Base-by-base conservation (phyloP, 2,329 filamentous ascomycete species). In the Shiraia sp. region DNA sequence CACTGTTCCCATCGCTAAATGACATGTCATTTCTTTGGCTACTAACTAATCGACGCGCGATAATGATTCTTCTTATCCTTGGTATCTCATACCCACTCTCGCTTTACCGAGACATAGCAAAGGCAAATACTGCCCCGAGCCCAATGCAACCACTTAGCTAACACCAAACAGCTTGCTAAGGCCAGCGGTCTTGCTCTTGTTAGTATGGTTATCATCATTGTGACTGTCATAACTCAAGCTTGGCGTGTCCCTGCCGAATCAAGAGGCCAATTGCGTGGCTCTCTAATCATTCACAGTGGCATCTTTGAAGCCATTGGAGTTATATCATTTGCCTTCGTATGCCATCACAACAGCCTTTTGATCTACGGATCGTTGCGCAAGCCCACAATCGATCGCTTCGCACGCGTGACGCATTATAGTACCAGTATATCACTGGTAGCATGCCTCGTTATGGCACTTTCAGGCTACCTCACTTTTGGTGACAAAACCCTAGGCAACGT, bases 221-320 rank as follows among this genome's bases (percentile, higher is more conserved):
- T 90, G 35, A 93, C 93, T 0, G 88, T 99, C 16, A 75, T 97
- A 19, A 86, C 89, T 0, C 90, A 99, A 73, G 87, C 90, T 3
- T 78, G 85, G 41, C 75, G 87, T 40, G 87, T 90, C 9, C 87
- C 91, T 4, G 62, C 77, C 16, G 86, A 90, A 37, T 77, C 83
- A 12, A 81, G 83, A 51, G 93, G 93, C 2, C 78, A 81, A 19
- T 82, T 96, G 40, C 80, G 78, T 49, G 81, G 79, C 41, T 80
- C 85, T 12, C 71, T 90, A 26, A 73, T 96, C n/a, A 77, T 97
- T 55, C 95, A 95, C 61, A 77, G 79, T 17, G 93, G 92, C 33
- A 85, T 99, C 44, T 95, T 97, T 63, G 91, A 97, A 70, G 92
- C 93, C 15, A 90, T 99, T 59, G 93, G 93, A 23, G 92, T 99